These are phyloP conservation scores for Pulveroboletus sp. DNA, from an alignment of 768 basidiomycete species.

Conservation along the genomic window DNA sequence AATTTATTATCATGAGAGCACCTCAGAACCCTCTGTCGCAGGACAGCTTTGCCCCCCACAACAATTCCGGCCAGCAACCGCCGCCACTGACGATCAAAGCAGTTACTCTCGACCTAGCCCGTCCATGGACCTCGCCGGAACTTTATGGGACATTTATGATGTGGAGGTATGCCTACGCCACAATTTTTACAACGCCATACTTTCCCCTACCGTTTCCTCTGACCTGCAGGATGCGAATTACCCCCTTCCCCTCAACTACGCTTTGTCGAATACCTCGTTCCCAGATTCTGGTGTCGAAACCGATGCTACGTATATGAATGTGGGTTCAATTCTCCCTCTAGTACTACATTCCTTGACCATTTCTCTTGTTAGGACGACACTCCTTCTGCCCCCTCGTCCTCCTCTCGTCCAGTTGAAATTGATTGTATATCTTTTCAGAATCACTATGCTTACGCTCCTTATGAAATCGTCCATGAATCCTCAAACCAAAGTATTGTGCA, in stretches of 20 bases:
- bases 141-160: not conserved
- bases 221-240: slow-evolving; percentile 7
- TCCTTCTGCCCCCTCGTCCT: not conserved
- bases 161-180: slow-evolving; percentile 10
- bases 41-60: not conserved
- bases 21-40: not conserved
- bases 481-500: not conserved
- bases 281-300: not conserved
- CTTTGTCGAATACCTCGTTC: not conserved
- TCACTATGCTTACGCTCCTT: not conserved
- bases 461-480: not conserved
- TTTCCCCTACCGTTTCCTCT: not conserved
- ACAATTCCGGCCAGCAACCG: slow-evolving; percentile 4
- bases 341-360: not conserved
- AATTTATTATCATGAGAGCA: slow-evolving; percentile 6
- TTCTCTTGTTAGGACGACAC: slow-evolving; percentile 3
- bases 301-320: slow-evolving; percentile 6
- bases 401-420: not conserved
- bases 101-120: slow-evolving; percentile 4
- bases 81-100: not conserved
- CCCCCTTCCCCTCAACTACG: not conserved
- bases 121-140: not conserved
- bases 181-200: not conserved
- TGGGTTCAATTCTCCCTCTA: not conserved
- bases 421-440: not conserved